Percentiles rank a stretch among this genome's conserved stretches.
These are phyloP conservation scores for Hypsizygus ulmarius DNA, from an alignment of 1,284 basidiomycete species.

Conservation along the genomic window DNA sequence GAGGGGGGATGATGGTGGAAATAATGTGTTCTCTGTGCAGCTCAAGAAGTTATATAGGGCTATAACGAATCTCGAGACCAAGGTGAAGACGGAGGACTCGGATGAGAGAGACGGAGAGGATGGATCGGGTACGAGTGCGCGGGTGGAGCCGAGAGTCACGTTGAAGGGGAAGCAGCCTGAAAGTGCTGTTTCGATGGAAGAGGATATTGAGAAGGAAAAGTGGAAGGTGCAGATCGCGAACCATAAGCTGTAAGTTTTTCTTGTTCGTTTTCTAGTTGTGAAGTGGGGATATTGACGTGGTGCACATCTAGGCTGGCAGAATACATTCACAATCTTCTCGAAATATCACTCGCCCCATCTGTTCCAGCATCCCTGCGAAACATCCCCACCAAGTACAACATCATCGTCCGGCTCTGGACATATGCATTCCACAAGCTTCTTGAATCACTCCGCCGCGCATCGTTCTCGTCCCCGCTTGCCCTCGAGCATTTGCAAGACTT, in stretches of 20 bases:
- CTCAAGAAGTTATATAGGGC: conserved; percentile 80
- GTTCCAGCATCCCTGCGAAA: conserved; percentile 86
- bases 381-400: conserved; percentile 93
- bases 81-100: conserved; percentile 62
- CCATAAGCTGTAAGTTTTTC: conserved; percentile 62
- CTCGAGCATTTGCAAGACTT: conserved; percentile 85
- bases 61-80: conserved; percentile 71
- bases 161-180: conserved; percentile 46
- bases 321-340: conserved; percentile 83
- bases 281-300: conserved; percentile 8
- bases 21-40: conserved; percentile 68
- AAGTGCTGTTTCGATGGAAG: conserved; percentile 29
- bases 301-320: conserved; percentile 70
- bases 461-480: conserved; percentile 57
- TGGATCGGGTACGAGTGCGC: conserved; percentile 16
- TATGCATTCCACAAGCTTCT: conserved; percentile 88
- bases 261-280: conserved; percentile 10
- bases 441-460: conserved; percentile 85
- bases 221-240: conserved; percentile 65
- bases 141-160: conserved; percentile 44
- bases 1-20: conserved; percentile 52
- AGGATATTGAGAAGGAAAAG: conserved; percentile 61
- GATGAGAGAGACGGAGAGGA: conserved; percentile 48
- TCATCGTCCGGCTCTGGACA: conserved; percentile 92
- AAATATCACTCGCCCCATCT: conserved; percentile 81